Evolutionary conservation across 2,329 filamentous ascomycete species (phyloP).

Genomic region (Cadophora gregata): DNA sequence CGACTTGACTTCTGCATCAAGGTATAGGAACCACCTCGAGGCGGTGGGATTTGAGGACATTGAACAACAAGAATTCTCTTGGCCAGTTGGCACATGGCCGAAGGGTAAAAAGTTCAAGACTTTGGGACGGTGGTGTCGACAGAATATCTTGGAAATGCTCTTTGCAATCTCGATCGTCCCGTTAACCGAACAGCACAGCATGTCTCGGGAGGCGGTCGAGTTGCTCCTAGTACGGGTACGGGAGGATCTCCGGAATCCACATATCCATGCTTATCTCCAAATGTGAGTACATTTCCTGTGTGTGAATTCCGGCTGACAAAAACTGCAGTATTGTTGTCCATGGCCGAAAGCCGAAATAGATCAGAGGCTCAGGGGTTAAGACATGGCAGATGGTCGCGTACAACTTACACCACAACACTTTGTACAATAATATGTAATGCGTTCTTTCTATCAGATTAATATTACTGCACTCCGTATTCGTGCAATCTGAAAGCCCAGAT

Average conservation of each 20-base stretch:
- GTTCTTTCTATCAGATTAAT: neutral
- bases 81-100: constrained; percentile 4
- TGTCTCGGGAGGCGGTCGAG: neutral
- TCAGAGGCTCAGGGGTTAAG: constrained; percentile 5
- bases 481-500: constrained; percentile 2
- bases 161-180: constrained; percentile 14
- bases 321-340: constrained; percentile 10
- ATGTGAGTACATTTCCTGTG: neutral
- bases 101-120: neutral
- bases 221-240: constrained; percentile 8
- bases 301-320: constrained; percentile 7
- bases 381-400: constrained; percentile 13
- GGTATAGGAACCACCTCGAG: constrained; percentile 15
- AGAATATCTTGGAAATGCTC: constrained; percentile 7
- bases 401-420: constrained; percentile 1
- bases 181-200: constrained; percentile 9
- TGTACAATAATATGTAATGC: constrained; percentile 15
- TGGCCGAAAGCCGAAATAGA: constrained; percentile 11
- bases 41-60: constrained; percentile 10
- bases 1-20: constrained; percentile 16
- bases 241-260: constrained; percentile 6
- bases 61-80: constrained; percentile 7
- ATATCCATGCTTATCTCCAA: constrained; percentile 12
- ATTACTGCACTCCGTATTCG: constrained; percentile 6
- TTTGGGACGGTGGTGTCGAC: neutral